Evolutionary conservation across 176 grass and related monocot genomes (phyloP).

Genomic region (Juncus inflexus): DNA sequence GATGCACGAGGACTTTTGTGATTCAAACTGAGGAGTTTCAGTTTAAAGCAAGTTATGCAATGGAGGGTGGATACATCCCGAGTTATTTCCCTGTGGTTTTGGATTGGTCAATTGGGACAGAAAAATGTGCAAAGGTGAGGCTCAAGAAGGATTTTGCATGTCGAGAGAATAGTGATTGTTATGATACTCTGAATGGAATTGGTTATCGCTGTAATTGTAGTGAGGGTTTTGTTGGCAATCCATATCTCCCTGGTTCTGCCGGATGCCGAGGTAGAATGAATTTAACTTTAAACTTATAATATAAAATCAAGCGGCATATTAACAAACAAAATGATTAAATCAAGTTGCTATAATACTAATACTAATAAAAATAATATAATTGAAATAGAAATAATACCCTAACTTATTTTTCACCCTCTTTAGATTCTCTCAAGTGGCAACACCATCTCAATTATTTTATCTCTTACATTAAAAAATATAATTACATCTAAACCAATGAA

Average conservation of each 20-base stretch:
- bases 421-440: too few species aligned
- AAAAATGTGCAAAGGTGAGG: neutral
- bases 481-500: too few species aligned
- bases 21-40: neutral
- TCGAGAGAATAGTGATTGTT: constrained; percentile 21
- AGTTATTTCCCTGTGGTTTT: neutral
- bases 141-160: neutral
- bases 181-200: neutral
- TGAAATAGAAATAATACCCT: too few species aligned
- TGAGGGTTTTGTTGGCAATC: neutral
- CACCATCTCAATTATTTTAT: too few species aligned
- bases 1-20: neutral
- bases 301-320: too few species aligned
- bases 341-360: too few species aligned
- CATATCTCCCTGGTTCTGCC: neutral
- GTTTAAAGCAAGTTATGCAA: neutral
- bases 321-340: too few species aligned
- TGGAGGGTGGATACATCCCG: constrained; percentile 17
- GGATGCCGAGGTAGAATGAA: constrained; percentile 5
- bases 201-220: constrained; percentile 23
- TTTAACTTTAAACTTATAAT: too few species aligned
- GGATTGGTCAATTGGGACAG: constrained; percentile 5
- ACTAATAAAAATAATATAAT: too few species aligned
- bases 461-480: too few species aligned
- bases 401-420: too few species aligned